Evolutionary conservation across 176 grass and related monocot genomes (phyloP), one percentile per base, ranked within the genome.

Genomic region (Oryza glaberrima): DNA sequence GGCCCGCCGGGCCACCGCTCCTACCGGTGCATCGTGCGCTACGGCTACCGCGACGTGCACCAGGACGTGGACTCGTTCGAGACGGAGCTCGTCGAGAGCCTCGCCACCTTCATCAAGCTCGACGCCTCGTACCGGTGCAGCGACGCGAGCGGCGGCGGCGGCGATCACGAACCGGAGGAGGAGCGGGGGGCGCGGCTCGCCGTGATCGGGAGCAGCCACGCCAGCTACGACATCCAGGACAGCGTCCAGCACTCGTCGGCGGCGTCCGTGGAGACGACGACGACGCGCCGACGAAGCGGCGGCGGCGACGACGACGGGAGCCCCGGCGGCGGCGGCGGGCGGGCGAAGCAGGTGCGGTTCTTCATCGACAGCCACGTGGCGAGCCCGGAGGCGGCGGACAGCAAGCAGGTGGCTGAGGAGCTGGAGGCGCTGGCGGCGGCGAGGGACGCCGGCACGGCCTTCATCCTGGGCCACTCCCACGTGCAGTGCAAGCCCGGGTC

Each of bases 31-130:
- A 99, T 99, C 47, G 96, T 99, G 65, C 86, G 96, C 35, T 99
- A 99, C 47, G 96, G 96, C 3, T 99, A 99, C 83, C 91, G 93
- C 76, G 96, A 99, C 34, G 96, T 99, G 60, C 96, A 96, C 90
- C 93, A 96, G 85, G 96, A 99, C 68, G 86, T 96, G 20, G 88
- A 99, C 84, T 95, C 91, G 0, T 99, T 99, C 26, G 96, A 99
- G 86, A 87, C 85, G 1, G 86, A 99, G 87, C 90, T 99, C 19
- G 48, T 96, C 11, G 90, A 94, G 58, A 99, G 86, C 71, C 83
- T 99, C 43, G 90, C 96, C 19, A 81, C 84, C 36, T 99, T 99
- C 81, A 84, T 99, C 10, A 86, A 48, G 80, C 83, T 94, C 1
- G 88, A 96, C 65, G 90, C 89, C 28, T 84, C 83, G 20, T 87